Conservation (phyloP, 495 filamentous ascomycete genomes). For the Trichoderma erinaceum region DNA sequence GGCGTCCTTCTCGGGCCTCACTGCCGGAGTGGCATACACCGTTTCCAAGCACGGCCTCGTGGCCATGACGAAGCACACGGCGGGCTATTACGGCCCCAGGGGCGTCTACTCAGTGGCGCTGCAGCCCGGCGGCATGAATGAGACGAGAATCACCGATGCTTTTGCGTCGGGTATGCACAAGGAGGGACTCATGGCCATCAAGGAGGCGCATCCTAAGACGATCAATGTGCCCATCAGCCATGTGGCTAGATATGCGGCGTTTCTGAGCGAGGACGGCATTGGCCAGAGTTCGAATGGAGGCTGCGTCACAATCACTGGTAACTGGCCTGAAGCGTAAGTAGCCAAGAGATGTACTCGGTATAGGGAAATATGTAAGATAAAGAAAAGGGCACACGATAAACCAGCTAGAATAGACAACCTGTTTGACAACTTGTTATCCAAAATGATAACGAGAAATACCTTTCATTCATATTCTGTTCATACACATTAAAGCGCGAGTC, state of each 20-base stretch:
- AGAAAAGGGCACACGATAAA: not conserved
- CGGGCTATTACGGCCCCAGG: conserved; percentile 50
- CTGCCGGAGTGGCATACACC: conserved; percentile 49
- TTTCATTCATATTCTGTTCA: not conserved
- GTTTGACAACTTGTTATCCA: not conserved
- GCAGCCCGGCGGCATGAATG: conserved; percentile 50
- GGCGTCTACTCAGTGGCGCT: conserved; percentile 53
- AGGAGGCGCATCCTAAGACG: conserved; percentile 22
- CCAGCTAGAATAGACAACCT: not conserved
- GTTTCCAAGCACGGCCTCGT: conserved; percentile 49
- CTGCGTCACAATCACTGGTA: conserved; percentile 33
- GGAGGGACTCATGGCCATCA: conserved; percentile 35
- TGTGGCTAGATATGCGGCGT: conserved; percentile 38
- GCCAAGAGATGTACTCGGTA: not conserved
- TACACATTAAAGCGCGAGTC: conserved; percentile 7
- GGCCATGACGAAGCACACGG: conserved; percentile 59
- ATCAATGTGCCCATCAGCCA: conserved; percentile 24
- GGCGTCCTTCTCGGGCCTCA: conserved; percentile 27
- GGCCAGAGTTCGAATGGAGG: conserved; percentile 33
- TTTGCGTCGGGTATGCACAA: conserved; percentile 39
- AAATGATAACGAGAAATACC: not conserved
- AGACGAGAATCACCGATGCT: conserved; percentile 49
- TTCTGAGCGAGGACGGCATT: conserved; percentile 35
- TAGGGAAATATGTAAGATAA: not conserved
- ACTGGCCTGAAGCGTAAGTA: conserved; percentile 33